These are phyloP conservation scores for Naematelia aurantialba DNA, from an alignment of 768 basidiomycete species.

Conservation along the genomic window DNA sequence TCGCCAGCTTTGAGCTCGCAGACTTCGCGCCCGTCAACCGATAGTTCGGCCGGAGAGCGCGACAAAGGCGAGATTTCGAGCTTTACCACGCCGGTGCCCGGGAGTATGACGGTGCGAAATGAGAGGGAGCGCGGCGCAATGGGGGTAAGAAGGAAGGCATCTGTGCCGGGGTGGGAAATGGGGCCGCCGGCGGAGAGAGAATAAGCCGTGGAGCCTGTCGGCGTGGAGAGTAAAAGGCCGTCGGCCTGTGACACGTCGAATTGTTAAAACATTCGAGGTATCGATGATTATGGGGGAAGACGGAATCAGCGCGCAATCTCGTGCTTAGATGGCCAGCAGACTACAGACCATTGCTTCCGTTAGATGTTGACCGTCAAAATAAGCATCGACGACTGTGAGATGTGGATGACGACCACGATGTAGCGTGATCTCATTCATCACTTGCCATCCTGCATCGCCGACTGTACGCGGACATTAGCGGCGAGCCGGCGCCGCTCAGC, in stretches of 20 bases:
- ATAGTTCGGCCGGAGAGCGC: slow-evolving; percentile 80
- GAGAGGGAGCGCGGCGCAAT: slow-evolving; percentile 90
- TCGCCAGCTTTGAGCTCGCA: slow-evolving; percentile 79
- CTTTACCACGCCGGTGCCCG: slow-evolving; percentile 52
- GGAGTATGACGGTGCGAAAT: slow-evolving; percentile 87
- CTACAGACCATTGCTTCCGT: slow-evolving; percentile 86
- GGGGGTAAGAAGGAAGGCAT: slow-evolving; percentile 87
- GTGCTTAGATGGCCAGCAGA: no score
- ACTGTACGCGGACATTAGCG: slow-evolving; percentile 20
- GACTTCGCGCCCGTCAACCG: slow-evolving; percentile 87
- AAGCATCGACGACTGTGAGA: slow-evolving; percentile 87
- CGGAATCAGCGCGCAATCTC: no score
- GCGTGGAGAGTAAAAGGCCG: slow-evolving; percentile 88
- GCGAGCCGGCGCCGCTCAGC: not conserved
- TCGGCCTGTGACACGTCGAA: slow-evolving; percentile 78
- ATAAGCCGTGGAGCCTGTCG: slow-evolving; percentile 94
- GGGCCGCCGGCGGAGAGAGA: slow-evolving; percentile 93
- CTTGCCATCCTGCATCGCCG: slow-evolving; percentile 71
- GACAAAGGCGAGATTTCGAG: slow-evolving; percentile 77
- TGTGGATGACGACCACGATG: slow-evolving; percentile 90
- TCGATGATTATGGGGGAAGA: not conserved
- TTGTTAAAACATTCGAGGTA: no score
- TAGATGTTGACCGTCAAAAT: slow-evolving; percentile 87
- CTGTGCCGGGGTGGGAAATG: slow-evolving; percentile 88
- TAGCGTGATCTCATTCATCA: slow-evolving; percentile 93